Evolutionary conservation across 179 eudicot genomes (phyloP).

Genomic region (Beta corolliflora): DNA sequence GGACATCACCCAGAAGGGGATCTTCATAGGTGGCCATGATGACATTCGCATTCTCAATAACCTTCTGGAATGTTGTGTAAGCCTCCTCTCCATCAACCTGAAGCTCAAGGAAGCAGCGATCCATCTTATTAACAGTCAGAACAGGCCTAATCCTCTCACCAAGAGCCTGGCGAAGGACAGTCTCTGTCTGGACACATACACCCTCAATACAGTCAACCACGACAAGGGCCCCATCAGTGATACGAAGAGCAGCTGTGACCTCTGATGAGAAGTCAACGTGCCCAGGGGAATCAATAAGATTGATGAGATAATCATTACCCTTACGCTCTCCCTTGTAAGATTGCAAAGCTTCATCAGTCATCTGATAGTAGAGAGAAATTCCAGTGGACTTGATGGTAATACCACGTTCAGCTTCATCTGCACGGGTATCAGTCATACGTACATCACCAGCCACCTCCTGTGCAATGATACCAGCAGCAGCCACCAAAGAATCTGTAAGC

Average conservation of each 20-base stretch:
- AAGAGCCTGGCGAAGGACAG: conserved; percentile 35
- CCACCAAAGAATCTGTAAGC: conserved; percentile 32
- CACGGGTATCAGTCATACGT: conserved; percentile 35
- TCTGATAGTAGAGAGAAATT: conserved; percentile 28
- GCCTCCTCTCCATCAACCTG: conserved; percentile 36
- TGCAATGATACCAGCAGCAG: conserved; percentile 36
- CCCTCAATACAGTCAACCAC: conserved; percentile 36
- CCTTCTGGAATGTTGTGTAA: conserved; percentile 34
- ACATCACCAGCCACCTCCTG: conserved; percentile 36
- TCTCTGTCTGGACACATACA: conserved; percentile 35
- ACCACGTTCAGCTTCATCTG: conserved; percentile 37
- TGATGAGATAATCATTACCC: conserved; percentile 32
- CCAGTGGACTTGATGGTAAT: conserved; percentile 36
- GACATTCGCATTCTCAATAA: conserved; percentile 26
- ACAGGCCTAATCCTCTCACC: conserved; percentile 37
- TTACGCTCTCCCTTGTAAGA: conserved; percentile 18
- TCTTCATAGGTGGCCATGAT: conserved; percentile 31
- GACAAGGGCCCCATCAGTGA: conserved; percentile 33
- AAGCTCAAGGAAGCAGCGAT: conserved; percentile 35
- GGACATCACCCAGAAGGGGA: conserved; percentile 28
- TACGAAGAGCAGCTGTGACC: conserved; percentile 37
- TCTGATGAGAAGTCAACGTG: conserved; percentile 34
- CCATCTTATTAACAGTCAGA: conserved; percentile 32
- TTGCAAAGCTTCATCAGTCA: conserved; percentile 24
- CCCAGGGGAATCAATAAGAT: conserved; percentile 32